These are phyloP conservation scores for Thelonectria olida DNA, from an alignment of 2,329 filamentous ascomycete species.

Conservation along the genomic window DNA sequence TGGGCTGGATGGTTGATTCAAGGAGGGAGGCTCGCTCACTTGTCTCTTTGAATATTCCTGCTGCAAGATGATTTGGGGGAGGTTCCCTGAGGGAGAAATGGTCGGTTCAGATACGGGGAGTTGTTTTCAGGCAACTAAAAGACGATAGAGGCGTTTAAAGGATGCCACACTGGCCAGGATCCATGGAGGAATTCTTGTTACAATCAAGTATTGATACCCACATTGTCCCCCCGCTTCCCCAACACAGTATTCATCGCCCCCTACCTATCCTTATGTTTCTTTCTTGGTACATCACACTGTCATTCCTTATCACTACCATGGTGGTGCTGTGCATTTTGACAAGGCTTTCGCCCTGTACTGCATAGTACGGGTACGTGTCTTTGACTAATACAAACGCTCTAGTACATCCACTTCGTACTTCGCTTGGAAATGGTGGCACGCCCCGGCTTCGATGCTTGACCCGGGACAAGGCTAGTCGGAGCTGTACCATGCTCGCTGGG, in stretches of 20 bases:
- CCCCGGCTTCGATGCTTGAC: too few species aligned
- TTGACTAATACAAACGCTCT: too few species aligned
- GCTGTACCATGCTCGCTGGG: too few species aligned
- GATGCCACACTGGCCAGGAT: slow-evolving; percentile 29
- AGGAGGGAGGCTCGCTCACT: slow-evolving; percentile 17
- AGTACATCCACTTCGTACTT: too few species aligned
- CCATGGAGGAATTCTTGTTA: slow-evolving; percentile 13
- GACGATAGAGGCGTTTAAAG: slow-evolving; percentile 28
- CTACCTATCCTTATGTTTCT: too few species aligned
- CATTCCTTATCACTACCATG: too few species aligned
- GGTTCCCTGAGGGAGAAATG: neutral
- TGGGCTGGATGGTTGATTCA: neutral
- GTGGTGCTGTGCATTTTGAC: too few species aligned
- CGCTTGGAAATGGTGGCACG: too few species aligned
- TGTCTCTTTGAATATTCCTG: slow-evolving; percentile 14
- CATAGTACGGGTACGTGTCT: too few species aligned
- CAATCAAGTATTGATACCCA: slow-evolving; percentile 33
- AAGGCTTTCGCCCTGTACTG: too few species aligned
- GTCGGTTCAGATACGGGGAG: slow-evolving; percentile 2
- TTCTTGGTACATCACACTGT: too few species aligned
- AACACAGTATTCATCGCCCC: neutral
- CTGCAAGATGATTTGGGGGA: slow-evolving; percentile 6
- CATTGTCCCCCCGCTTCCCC: neutral
- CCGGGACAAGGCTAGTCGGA: too few species aligned
- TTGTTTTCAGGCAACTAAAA: slow-evolving; percentile 9